Conservation (phyloP, 257 asterid genomes). For the Ehretia macrophylla region DNA sequence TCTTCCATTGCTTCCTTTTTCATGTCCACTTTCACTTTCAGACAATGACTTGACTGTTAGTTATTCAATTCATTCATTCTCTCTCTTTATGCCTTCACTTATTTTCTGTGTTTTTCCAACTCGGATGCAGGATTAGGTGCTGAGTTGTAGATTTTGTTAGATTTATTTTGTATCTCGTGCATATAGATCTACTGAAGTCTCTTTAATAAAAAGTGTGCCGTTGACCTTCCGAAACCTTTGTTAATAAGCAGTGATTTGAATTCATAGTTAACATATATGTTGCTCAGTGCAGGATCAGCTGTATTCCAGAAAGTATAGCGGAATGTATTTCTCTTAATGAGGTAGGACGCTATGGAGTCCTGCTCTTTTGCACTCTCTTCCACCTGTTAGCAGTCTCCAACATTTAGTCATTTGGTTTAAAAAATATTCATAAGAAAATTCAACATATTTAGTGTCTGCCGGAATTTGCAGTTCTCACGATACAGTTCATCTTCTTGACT, state of each 20-base stretch:
- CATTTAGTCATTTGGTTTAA: not conserved
- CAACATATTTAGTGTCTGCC: slow-evolving; percentile 7
- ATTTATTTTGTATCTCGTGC: no score
- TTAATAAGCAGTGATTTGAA: not conserved
- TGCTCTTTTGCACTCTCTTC: slow-evolving; percentile 10
- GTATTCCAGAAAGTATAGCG: slow-evolving; percentile 62
- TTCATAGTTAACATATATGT: slow-evolving; percentile 8
- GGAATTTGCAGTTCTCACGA: slow-evolving; percentile 1
- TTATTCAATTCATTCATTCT: not conserved
- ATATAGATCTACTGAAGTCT: no score
- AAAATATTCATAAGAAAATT: slow-evolving; percentile 4
- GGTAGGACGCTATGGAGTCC: slow-evolving; percentile 43
- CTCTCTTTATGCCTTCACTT: not conserved
- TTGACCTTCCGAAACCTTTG: no score
- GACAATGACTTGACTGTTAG: not conserved
- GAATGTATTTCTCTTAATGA: slow-evolving; percentile 71
- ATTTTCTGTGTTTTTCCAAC: no score
- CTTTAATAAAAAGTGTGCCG: no score
- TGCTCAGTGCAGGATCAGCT: slow-evolving; percentile 53
- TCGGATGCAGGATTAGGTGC: no score
- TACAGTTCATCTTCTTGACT: slow-evolving; percentile 17
- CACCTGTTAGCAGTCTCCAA: not conserved
- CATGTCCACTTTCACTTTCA: not conserved
- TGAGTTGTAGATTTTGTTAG: no score
- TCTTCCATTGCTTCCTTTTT: not conserved